phyloP scores from a whole-genome alignment of 345 rosid genomes.

The Erysimum cheiranthoides region DNA sequence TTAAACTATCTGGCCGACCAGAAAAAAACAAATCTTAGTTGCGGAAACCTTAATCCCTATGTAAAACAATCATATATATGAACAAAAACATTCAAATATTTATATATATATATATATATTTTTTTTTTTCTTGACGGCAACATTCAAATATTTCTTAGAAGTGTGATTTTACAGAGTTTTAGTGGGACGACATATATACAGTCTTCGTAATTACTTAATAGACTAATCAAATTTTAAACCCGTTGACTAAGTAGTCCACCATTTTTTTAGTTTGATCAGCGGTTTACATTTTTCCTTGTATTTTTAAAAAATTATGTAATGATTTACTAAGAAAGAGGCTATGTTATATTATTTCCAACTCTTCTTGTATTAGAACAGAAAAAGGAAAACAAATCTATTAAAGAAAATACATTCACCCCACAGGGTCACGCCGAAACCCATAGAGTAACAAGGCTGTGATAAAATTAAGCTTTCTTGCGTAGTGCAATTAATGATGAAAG shows the following conservation, averaged over 20 bases:
- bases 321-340: constrained; percentile 8
- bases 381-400: background rate
- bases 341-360: background rate
- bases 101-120: no score
- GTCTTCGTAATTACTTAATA: background rate
- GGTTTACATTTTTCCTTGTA: background rate
- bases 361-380: background rate
- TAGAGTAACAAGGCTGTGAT: background rate
- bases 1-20: background rate
- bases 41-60: background rate
- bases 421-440: constrained; percentile 7
- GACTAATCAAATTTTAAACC: constrained; percentile 8
- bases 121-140: no score
- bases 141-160: background rate
- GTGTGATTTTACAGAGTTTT: background rate
- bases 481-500: constrained; percentile 18
- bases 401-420: constrained; percentile 6
- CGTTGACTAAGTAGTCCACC: constrained; percentile 12
- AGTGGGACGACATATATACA: constrained; percentile 10
- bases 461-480: constrained; percentile 16
- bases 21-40: background rate
- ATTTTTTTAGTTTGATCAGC: background rate
- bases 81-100: background rate
- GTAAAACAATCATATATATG: background rate
- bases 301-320: background rate